Percentiles rank a stretch among this genome's conserved stretches.
Evolutionary conservation across 2,329 filamentous ascomycete species (phyloP).

Genomic region (Hypoxylon sp.): DNA sequence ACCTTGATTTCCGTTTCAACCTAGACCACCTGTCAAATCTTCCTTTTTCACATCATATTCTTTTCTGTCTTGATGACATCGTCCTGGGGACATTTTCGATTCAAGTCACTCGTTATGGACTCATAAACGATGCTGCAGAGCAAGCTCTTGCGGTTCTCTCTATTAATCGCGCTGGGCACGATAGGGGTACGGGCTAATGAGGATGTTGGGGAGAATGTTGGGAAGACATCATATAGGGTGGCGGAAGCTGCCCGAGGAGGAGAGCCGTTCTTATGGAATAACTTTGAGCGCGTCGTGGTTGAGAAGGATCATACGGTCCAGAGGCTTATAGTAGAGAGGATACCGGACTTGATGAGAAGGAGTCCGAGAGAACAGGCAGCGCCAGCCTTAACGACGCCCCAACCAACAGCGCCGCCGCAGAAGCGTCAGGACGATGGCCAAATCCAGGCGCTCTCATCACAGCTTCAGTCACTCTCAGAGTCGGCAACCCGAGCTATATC

Average conservation of each 20-base stretch:
- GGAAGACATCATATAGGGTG: slow-evolving; percentile 6
- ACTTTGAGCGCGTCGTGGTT: slow-evolving; percentile 40
- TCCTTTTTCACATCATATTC: slow-evolving; percentile 34
- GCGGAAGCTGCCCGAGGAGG: slow-evolving; percentile 20
- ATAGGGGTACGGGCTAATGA: slow-evolving; percentile 47
- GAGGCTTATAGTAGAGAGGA: slow-evolving; percentile 40
- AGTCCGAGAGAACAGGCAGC: slow-evolving; percentile 44
- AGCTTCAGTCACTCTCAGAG: slow-evolving; percentile 51
- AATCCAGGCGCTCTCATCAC: slow-evolving; percentile 52
- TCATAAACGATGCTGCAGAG: slow-evolving; percentile 53
- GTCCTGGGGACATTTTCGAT: slow-evolving; percentile 45
- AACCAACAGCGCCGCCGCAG: slow-evolving; percentile 47
- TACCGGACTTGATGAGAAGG: slow-evolving; percentile 33
- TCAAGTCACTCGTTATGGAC: slow-evolving; percentile 48
- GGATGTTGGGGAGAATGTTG: slow-evolving; percentile 29
- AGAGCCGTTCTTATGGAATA: slow-evolving; percentile 40
- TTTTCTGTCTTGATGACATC: slow-evolving; percentile 44
- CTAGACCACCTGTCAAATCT: slow-evolving; percentile 29
- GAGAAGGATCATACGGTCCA: slow-evolving; percentile 31
- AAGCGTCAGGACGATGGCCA: slow-evolving; percentile 53
- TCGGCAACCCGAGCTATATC: slow-evolving; percentile 52
- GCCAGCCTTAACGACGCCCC: slow-evolving; percentile 42
- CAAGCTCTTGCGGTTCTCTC: slow-evolving; percentile 52
- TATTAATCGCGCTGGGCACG: slow-evolving; percentile 53
- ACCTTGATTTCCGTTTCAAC: slow-evolving; percentile 42